Evolutionary conservation across 164 flowering plant species (phyloP).

Genomic region (Houttuynia cordata): DNA sequence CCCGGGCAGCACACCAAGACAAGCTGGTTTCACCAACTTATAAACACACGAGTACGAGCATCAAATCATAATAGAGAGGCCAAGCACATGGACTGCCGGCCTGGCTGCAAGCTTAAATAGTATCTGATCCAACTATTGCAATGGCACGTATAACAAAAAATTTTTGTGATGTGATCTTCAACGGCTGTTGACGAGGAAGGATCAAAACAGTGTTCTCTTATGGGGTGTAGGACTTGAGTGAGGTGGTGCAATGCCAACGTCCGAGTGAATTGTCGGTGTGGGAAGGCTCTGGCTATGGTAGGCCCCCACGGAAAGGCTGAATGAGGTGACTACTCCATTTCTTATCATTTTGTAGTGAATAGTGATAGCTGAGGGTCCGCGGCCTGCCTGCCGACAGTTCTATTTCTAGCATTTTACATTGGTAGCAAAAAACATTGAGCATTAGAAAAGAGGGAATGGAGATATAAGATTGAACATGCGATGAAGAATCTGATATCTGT

Average conservation of each 20-base stretch:
- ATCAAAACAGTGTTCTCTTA: not conserved
- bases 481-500: constrained; percentile 4
- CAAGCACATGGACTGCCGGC: not conserved
- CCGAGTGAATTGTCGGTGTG: not conserved
- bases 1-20: not conserved
- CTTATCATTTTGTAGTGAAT: too few relatives aligned
- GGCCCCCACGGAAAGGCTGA: not conserved
- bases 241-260: not conserved
- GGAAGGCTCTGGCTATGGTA: not conserved
- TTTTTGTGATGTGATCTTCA: not conserved
- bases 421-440: not conserved
- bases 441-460: not conserved
- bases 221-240: not conserved
- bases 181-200: too few relatives aligned
- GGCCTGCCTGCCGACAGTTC: constrained; percentile 20
- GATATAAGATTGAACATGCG: not conserved
- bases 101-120: too few relatives aligned
- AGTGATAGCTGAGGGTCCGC: not conserved
- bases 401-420: not conserved
- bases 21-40: not conserved
- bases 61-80: too few relatives aligned
- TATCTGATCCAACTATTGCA: too few relatives aligned
- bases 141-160: not conserved
- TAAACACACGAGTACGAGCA: too few relatives aligned
- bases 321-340: not conserved